Evolutionary conservation across 192 early-diverging fungal species (phyloP).

Genomic region (Mortierella antarctica): DNA sequence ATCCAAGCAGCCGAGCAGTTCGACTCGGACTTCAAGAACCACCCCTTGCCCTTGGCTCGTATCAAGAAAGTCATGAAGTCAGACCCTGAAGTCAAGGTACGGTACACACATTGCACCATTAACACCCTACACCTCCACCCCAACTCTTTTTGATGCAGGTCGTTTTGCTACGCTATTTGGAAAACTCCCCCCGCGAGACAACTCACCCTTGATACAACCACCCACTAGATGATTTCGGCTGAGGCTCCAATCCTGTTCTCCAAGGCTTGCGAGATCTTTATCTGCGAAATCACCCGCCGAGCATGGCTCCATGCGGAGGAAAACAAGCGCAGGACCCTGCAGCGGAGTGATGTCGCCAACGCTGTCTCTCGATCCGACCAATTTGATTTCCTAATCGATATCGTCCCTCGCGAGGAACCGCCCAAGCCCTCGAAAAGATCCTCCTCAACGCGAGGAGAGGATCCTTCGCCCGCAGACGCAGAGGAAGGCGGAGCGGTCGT

Average conservation of each 20-base stretch:
- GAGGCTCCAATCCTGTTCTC: constrained; percentile 94
- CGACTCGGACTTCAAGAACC: constrained; percentile 92
- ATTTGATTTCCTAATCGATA: constrained; percentile 98
- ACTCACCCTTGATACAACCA: not conserved
- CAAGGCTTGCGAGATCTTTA: constrained; percentile 97
- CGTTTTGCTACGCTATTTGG: not conserved
- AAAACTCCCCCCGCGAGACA: not conserved
- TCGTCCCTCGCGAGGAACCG: constrained; percentile 93
- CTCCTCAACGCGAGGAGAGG: constrained; percentile 9
- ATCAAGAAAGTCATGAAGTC: constrained; percentile 99
- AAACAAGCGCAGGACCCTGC: constrained; percentile 95
- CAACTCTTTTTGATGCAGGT: no score
- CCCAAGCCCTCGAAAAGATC: constrained; percentile 20
- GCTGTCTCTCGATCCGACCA: constrained; percentile 91
- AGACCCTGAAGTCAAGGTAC: constrained; percentile 94
- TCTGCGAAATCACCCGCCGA: constrained; percentile 86
- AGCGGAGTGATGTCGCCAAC: constrained; percentile 89
- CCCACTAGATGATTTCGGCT: constrained; percentile 28
- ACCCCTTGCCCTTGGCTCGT: constrained; percentile 91
- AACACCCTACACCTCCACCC: no score
- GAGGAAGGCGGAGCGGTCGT: constrained; percentile 1
- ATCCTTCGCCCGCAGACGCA: constrained; percentile 3
- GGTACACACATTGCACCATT: no score
- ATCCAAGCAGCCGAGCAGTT: constrained; percentile 71
- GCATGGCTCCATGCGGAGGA: constrained; percentile 95